A percentile compares a stretch with the other conserved stretches of the same genome.
Conservation (phyloP, 345 rosid genomes). For the Aquilaria sinensis region DNA sequence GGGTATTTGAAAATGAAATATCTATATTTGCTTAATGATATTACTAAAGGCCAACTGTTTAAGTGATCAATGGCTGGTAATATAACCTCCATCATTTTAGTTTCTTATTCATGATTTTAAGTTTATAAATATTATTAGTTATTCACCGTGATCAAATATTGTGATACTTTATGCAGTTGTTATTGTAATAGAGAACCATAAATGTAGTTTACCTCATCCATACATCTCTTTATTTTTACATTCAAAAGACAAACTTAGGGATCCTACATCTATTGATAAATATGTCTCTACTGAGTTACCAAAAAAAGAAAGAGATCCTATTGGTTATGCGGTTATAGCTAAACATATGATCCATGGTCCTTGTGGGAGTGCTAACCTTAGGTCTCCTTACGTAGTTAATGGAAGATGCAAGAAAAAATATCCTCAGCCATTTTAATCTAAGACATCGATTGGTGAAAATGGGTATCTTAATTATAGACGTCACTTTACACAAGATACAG, state of each 20-base stretch:
- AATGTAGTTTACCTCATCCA: neutral
- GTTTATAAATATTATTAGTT: no score
- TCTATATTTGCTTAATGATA: no score
- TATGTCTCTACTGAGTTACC: neutral
- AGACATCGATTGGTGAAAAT: neutral
- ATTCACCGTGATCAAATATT: no score
- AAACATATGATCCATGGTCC: conserved; percentile 6
- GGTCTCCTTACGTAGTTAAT: neutral
- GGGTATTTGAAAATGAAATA: conserved; percentile 3
- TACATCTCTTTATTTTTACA: neutral
- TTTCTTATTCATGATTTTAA: neutral
- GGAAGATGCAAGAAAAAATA: neutral
- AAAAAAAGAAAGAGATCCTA: no score
- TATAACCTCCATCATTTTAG: neutral
- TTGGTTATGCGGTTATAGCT: neutral
- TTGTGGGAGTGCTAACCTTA: neutral
- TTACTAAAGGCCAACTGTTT: no score
- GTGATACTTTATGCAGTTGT: neutral
- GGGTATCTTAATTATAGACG: neutral
- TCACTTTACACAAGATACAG: neutral
- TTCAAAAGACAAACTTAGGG: neutral
- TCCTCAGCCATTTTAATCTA: neutral
- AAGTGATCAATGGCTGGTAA: neutral
- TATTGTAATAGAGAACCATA: neutral
- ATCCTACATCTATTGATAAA: neutral